These are phyloP conservation scores for Pleochaeta shiraiana DNA, from an alignment of 2,329 filamentous ascomycete species.

Conservation along the genomic window DNA sequence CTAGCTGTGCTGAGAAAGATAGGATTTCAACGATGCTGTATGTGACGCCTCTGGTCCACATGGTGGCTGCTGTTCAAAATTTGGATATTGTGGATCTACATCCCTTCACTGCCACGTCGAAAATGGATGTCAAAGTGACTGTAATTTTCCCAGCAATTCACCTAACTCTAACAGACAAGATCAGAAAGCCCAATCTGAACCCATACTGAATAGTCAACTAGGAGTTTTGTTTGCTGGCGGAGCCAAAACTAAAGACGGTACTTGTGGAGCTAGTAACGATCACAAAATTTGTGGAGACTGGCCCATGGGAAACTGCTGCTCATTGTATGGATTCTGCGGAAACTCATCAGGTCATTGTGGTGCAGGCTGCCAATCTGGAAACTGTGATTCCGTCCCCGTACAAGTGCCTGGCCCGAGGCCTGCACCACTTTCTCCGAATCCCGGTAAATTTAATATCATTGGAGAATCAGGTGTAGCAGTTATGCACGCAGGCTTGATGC, in stretches of 20 bases:
- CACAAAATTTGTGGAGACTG: constrained; percentile 30
- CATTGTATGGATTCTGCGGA: constrained; percentile 25
- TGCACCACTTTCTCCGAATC: constrained; percentile 24
- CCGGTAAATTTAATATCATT: constrained; percentile 26
- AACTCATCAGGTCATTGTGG: constrained; percentile 6
- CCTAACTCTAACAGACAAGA: constrained; percentile 9
- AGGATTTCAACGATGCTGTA: constrained; percentile 13
- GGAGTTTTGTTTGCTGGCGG: constrained; percentile 13
- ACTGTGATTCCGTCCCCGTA: constrained; percentile 16
- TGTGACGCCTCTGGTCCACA: constrained; percentile 15
- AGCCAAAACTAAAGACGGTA: constrained; percentile 27
- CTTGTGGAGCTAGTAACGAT: constrained; percentile 28
- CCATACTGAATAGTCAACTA: not conserved
- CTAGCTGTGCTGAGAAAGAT: constrained; percentile 5
- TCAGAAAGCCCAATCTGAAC: constrained; percentile 6
- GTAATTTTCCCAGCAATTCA: constrained; percentile 8
- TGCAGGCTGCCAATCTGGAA: constrained; percentile 5
- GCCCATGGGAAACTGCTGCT: constrained; percentile 30
- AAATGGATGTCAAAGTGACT: constrained; percentile 18
- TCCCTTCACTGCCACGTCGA: constrained; percentile 12
- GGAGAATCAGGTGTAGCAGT: constrained; percentile 37
- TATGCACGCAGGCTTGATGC: constrained; percentile 38
- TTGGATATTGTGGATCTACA: constrained; percentile 17
- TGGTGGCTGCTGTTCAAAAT: constrained; percentile 17
- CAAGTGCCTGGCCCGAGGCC: constrained; percentile 21